Base-by-base conservation (phyloP, 805 yeast genomes). In the Metschnikowia koreensis region DNA sequence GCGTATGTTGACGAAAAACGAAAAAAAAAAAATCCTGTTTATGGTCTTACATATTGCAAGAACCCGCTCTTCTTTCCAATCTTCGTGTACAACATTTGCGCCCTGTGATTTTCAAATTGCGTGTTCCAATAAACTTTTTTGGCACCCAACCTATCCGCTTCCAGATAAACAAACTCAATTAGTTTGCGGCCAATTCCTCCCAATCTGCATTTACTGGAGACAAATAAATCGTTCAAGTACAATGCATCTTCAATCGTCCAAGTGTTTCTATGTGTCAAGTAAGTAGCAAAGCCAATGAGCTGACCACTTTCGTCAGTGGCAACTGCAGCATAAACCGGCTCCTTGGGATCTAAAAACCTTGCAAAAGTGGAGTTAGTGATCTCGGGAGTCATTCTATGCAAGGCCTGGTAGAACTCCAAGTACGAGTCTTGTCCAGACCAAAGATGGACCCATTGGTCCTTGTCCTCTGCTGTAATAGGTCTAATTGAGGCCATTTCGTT, bases 161-260 rank as follows among this genome's bases (percentile, higher is more conserved):
- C 78, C 0, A 53, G 58, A 55, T 78, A 81, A 8, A 80, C 80
- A 53, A 62, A 75, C 55, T 79, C 76, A 45, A 81, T 81, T 50
- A 81, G 65, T 45, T 67, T 66, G 40, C 82, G 66, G 13, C 85
- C 86, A n/a, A 69, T 68, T 5, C 83, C 83, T 7, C 66, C 60
- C 42, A 74, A 66, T 53, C 85, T 66, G 49, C 60, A 59, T 1
- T 61, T 58, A 28, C 66, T 67, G 38, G 65, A 65, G 27, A 81
- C 86, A 59, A 69, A 81, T 47, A 81, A 66, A 63, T 81, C 85
- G 54, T 80, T 80, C 52, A 81, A 66, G 51, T 79, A 81, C 29
- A 79, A 62, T 13, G 75, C 64, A 52, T 77, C 74, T 17, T 69
- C 67, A 28, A 71, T 56, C 10, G 75, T 66, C 84, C 84, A 81